These are phyloP conservation scores for Penicillium odoratum DNA, from an alignment of 495 filamentous ascomycete species.

Conservation along the genomic window DNA sequence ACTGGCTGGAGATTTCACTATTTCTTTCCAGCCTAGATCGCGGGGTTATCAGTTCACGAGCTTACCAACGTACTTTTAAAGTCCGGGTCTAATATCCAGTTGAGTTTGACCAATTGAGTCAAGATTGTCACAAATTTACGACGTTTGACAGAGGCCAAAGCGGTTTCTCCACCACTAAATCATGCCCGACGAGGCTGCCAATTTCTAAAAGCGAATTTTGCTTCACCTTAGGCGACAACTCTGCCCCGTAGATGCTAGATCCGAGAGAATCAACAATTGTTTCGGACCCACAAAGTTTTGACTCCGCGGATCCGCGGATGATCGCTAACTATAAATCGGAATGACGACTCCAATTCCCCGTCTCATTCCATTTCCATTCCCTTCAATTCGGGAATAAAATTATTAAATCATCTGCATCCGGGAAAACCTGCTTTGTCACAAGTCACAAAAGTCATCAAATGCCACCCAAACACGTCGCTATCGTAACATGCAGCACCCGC, in stretches of 20 bases:
- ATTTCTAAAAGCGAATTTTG: not conserved
- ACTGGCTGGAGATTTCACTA: not conserved
- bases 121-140: not conserved
- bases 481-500: conserved; percentile 33
- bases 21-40: not conserved
- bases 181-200: not conserved
- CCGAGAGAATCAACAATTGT: too few relatives aligned
- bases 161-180: not conserved
- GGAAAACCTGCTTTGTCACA: not conserved
- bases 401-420: not conserved
- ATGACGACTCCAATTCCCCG: not conserved
- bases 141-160: not conserved
- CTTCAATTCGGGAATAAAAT: too few relatives aligned
- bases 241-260: not conserved
- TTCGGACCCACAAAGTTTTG: not conserved
- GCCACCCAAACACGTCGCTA: conserved; percentile 25
- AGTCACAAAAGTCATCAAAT: conserved; percentile 6
- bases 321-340: not conserved
- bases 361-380: too few relatives aligned
- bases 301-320: conserved; percentile 5
- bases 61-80: not conserved
- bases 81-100: not conserved
- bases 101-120: not conserved
- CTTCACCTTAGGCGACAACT: not conserved
- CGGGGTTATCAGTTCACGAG: not conserved